Conservation (phyloP, 768 basidiomycete genomes). For the Mycena vulgaris region DNA sequence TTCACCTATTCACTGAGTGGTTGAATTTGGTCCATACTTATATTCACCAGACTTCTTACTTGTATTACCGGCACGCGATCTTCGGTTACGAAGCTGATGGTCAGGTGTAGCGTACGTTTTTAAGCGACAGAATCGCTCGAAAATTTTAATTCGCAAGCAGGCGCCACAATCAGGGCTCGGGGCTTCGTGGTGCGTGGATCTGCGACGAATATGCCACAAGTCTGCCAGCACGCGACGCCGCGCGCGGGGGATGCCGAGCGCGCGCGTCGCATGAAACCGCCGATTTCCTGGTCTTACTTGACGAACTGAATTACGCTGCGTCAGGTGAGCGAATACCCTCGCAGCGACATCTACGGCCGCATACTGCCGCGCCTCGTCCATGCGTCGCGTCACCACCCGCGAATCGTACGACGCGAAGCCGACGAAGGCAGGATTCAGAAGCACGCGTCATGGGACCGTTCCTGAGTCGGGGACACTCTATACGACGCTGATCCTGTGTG, state of each 20-base stretch:
- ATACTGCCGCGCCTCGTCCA: background rate
- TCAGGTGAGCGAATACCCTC: constrained; percentile 16
- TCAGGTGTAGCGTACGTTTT: constrained; percentile 5
- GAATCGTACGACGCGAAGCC: constrained; percentile 24
- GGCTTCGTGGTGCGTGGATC: constrained; percentile 6
- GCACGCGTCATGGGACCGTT: constrained; percentile 24
- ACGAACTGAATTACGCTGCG: constrained; percentile 4
- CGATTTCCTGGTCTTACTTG: constrained; percentile 6
- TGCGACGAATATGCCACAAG: background rate
- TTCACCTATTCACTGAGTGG: background rate
- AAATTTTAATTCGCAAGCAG: constrained; percentile 2
- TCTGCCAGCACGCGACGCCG: background rate
- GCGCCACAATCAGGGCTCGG: constrained; percentile 24
- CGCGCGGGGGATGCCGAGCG: constrained; percentile 21
- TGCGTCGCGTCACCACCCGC: background rate
- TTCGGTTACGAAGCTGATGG: background rate
- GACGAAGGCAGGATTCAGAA: background rate
- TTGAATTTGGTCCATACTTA: background rate
- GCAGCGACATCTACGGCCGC: constrained; percentile 21
- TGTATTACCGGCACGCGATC: constrained; percentile 4
- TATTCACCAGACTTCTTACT: background rate
- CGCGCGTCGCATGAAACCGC: background rate
- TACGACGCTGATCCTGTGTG: background rate
- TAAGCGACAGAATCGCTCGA: constrained; percentile 18
- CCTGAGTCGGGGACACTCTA: background rate